Evolutionary conservation across 1,284 basidiomycete species (phyloP).

Genomic region (Pseudozyma thailandica): DNA sequence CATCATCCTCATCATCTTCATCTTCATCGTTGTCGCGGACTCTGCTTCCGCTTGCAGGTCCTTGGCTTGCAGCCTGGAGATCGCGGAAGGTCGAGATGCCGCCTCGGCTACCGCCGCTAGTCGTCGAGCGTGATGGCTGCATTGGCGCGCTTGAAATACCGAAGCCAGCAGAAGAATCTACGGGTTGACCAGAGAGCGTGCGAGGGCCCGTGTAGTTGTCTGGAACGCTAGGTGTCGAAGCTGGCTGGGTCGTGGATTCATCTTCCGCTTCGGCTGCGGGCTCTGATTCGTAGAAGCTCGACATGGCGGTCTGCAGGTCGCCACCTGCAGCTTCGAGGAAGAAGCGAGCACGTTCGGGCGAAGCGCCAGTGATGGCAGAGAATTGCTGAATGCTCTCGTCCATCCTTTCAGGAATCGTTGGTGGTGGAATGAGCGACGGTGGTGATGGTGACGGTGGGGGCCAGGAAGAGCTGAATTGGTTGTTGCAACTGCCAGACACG

Average conservation of each 20-base stretch:
- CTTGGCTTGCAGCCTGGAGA: conserved; percentile 41
- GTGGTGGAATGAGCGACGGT: background rate
- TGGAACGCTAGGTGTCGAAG: conserved; percentile 18
- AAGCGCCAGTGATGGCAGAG: conserved; percentile 66
- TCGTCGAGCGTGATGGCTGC: conserved; percentile 14
- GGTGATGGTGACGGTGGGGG: background rate
- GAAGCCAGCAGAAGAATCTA: conserved; percentile 45
- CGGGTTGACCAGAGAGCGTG: conserved; percentile 68
- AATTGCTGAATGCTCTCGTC: conserved; percentile 60
- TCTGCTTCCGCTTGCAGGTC: conserved; percentile 24
- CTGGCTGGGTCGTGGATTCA: conserved; percentile 1
- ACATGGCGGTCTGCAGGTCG: conserved; percentile 68
- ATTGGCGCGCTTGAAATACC: conserved; percentile 16
- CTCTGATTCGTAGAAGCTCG: conserved; percentile 67
- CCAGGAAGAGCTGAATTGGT: background rate
- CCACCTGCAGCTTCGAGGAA: conserved; percentile 67
- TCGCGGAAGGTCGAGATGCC: conserved; percentile 69
- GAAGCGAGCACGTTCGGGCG: conserved; percentile 67
- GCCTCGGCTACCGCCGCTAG: conserved; percentile 19
- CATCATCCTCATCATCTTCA: conserved; percentile 54
- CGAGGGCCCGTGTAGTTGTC: conserved; percentile 57
- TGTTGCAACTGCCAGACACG: background rate
- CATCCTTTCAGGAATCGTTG: conserved; percentile 26
- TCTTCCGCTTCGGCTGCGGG: conserved; percentile 15
- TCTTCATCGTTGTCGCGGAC: conserved; percentile 56